These are phyloP conservation scores for Pythium vanterpoolii DNA, from an alignment of 352 stramenopile species.

Conservation along the genomic window DNA sequence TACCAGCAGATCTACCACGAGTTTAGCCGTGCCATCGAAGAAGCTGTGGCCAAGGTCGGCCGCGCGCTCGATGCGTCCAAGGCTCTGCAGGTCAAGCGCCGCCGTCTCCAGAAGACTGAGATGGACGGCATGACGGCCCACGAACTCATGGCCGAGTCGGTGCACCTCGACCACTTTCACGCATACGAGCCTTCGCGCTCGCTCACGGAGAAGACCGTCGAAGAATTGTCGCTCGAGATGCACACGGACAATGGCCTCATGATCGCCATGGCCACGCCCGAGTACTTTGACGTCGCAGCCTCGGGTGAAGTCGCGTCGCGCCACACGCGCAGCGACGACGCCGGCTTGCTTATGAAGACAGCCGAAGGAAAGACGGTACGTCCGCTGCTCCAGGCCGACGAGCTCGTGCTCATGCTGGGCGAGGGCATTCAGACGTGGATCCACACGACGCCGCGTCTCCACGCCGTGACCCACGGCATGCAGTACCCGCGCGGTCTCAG, in stretches of 20 bases:
- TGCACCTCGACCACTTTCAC: constrained; percentile 82
- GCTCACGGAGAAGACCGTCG: constrained; percentile 19
- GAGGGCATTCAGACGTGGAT: constrained; percentile 75
- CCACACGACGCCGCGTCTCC: constrained; percentile 45
- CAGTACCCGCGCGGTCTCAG: constrained; percentile 48
- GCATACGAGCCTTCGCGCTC: constrained; percentile 47
- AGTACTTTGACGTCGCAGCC: constrained; percentile 58
- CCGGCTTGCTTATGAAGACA: constrained; percentile 64
- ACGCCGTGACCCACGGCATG: constrained; percentile 74
- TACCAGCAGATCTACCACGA: constrained; percentile 49
- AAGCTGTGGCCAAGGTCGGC: constrained; percentile 51
- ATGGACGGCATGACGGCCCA: constrained; percentile 40
- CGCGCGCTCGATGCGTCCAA: constrained; percentile 54
- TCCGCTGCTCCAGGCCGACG: constrained; percentile 56
- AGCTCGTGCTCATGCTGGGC: constrained; percentile 81
- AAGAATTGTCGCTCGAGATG: constrained; percentile 58
- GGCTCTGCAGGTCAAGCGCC: constrained; percentile 38
- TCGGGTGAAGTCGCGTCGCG: constrained; percentile 40
- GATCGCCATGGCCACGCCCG: constrained; percentile 68
- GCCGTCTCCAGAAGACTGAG: constrained; percentile 3
- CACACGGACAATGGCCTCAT: constrained; percentile 76
- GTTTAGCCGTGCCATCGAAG: constrained; percentile 57
- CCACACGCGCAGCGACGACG: constrained; percentile 52
- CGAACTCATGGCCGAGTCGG: constrained; percentile 58
- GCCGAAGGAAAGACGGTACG: constrained; percentile 49